Evolutionary conservation across 371 early-diverging fungal species (phyloP), one percentile per base, ranked within the genome.

Genomic region (Entomophthora muscae): DNA sequence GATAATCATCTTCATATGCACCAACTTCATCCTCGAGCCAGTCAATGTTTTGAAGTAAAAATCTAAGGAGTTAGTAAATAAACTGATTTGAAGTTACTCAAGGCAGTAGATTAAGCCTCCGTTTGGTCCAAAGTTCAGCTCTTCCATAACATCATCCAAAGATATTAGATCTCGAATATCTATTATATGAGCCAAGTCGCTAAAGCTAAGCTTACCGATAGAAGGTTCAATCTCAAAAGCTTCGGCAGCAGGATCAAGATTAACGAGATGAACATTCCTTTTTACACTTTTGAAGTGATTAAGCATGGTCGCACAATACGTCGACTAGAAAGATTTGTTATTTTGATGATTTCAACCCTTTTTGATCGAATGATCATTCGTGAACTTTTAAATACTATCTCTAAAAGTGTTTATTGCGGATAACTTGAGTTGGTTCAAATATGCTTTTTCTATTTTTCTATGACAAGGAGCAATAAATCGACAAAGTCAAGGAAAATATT

Each of bases 241-340:
- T 65, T 95, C 93, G 0, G 95, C 95, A 17, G 99, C 99, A 26
- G 99, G 99, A 76, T 99, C 99, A 65, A 99, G 76, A 73, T 99
- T 99, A 1, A 99, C 87, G 10, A 98, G 78, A 69, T 93, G 93
- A 1, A 93, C 91, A 1, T 78, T 69, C 57, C 98, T 78, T 28
- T 84, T 83, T 42, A 83, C 78, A 17, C 83, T 80, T 70, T 90
- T 84, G 63, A 85, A 86, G 67, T 98, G 95, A 30, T 89, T 85
- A 80, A 91, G 83, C 70, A 98, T 87, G 3, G 98, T 93, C 27
- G 83, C 73, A 78, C 98, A 98, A 73, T 89, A 98, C 0, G 99
- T 98, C 30, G 95, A 92, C 89, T 89, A 70, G 42, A 10, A 42
- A n/a, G n/a, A n/a, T n/a, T n/a, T n/a, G n/a, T n/a, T n/a, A n/a